Evolutionary conservation across 2,329 filamentous ascomycete species (phyloP), one percentile per base, ranked within the genome.

Genomic region (Fusarium sp.): DNA sequence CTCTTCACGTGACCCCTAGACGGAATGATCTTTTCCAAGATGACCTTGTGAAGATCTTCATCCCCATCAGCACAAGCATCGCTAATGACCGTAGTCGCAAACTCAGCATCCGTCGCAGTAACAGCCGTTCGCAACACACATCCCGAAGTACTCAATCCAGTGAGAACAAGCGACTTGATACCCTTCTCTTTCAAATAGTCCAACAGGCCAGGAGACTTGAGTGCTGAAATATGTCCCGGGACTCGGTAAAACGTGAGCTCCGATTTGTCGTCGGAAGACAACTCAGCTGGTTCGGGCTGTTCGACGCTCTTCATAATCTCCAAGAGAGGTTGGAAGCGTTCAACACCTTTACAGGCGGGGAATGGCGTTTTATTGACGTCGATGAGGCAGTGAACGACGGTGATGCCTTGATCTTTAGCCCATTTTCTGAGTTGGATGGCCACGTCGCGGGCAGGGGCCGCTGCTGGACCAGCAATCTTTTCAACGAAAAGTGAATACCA

Each of bases 401-500:
- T 28, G 26, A 59, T 57, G 26, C 54, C 54, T 6, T 59, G 41
- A 23, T 18, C 8, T 37, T 46, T 57, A 16, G 56, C 56, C 50
- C 56, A 59, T 23, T 57, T 23, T 39, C 50, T 33, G 10, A 59
- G 33, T 12, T 59, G 39, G 21, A 39, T 12, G 16, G 56, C 26
- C 5, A 24, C 26, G 7, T 57, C 42, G 15, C 39, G 15, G 1
- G 56, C 50, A n/a, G 26, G 13, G 7, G 28, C 31, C 11, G 41
- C 26, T 3, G 12, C 6, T 2, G 39, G 50, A 1, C 56, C 56
- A 2, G 56, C 56, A 16, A 46, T 4, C 15, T 18, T 43, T 8
- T 59, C 56, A 2, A 59, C 13, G 15, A 59, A 59, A 1, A 59
- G 33, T 16, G 33, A 33, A 24, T 59, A 59, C 56, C 56, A 59